Evolutionary conservation across 345 rosid genomes (phyloP).

Genomic region (Euphorbia lathyris): DNA sequence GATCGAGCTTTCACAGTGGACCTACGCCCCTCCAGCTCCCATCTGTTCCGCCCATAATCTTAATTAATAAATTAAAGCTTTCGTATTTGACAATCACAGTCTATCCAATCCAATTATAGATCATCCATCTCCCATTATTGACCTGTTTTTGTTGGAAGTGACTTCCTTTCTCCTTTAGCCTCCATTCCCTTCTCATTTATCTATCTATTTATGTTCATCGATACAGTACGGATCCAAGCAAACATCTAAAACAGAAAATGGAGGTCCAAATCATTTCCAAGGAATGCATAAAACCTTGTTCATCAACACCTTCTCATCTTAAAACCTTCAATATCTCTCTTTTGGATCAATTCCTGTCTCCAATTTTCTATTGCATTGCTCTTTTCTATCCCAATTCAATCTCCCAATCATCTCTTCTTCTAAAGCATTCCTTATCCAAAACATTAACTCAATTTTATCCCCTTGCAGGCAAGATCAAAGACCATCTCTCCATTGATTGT

Average conservation of each 20-base stretch:
- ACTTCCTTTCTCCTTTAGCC: no score
- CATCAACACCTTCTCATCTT: conserved; percentile 13
- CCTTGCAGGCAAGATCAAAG: conserved; percentile 9
- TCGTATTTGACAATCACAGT: no score
- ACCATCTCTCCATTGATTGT: conserved; percentile 10
- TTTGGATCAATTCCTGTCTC: conserved; percentile 8
- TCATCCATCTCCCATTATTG: no score
- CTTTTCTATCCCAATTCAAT: conserved; percentile 9
- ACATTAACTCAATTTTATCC: conserved; percentile 15
- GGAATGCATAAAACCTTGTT: conserved; percentile 5
- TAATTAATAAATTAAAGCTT: no score
- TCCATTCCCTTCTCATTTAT: no score
- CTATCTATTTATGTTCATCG: no score
- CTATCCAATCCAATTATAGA: no score
- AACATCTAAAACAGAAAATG: not conserved
- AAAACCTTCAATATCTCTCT: conserved; percentile 12
- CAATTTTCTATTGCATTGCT: not conserved
- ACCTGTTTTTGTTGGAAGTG: no score
- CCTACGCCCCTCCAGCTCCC: no score
- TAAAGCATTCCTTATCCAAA: conserved; percentile 15
- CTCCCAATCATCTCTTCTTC: not conserved
- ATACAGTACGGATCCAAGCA: no score
- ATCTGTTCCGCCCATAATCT: no score
- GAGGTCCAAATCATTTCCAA: conserved; percentile 8
- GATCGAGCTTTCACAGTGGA: no score